phyloP scores from a whole-genome alignment of 208 protist species.

The Leishmania major region DNA sequence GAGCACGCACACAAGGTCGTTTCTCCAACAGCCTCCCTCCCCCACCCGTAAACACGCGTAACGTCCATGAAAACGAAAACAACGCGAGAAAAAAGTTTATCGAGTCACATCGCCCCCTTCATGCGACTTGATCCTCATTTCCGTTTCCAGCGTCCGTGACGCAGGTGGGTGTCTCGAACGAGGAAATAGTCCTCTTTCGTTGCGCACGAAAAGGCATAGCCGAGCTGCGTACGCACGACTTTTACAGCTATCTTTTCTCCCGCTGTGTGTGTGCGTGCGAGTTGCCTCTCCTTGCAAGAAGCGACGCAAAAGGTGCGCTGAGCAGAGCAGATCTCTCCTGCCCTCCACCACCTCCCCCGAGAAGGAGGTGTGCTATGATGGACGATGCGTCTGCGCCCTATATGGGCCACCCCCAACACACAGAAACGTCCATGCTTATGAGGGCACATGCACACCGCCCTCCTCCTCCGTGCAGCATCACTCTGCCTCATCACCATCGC shows the following conservation, averaged over 20 bases:
- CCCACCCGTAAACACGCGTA: neutral
- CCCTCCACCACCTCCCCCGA: neutral
- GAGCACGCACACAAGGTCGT: neutral
- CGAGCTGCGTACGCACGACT: neutral
- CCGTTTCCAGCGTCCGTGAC: neutral
- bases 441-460: neutral
- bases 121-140: neutral
- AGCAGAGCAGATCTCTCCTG: neutral
- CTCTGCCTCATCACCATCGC: neutral
- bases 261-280: neutral
- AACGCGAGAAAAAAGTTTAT: neutral
- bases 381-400: neutral
- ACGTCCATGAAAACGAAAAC: neutral
- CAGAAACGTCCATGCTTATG: neutral
- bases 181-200: neutral
- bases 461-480: neutral
- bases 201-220: neutral
- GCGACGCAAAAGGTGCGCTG: neutral
- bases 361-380: neutral
- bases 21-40: neutral
- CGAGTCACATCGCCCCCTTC: neutral
- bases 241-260: neutral
- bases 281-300: neutral
- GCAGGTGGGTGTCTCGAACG: neutral
- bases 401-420: neutral